Base-by-base conservation (phyloP, 2,329 filamentous ascomycete genomes). In the Epichloe uncinata region DNA sequence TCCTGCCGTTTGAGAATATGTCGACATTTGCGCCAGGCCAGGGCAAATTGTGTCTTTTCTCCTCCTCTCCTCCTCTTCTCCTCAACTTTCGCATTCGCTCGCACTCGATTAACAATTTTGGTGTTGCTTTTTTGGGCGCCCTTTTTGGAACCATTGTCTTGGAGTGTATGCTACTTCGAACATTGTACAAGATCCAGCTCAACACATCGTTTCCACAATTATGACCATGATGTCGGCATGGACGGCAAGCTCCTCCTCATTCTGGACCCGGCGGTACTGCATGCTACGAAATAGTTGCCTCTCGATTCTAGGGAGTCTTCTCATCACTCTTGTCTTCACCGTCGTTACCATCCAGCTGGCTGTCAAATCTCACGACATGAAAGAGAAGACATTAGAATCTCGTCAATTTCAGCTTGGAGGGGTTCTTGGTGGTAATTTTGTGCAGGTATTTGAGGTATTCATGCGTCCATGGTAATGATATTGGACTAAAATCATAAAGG, bases 331-430 rank as follows among this genome's bases (percentile, higher is more conserved):
- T 2, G 52, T 50, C 13, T 9, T 54, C 40, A 48, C 43, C 16
- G 12, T 54, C 15, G 38, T 48, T 9, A 42, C 52, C 3, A 36
- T 53, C 33, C 50, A 54, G 15, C 38, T 47, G 15, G 34, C 42
- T 11, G 16, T 26, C 3, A 3, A 49, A 8, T 35, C 36, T 35
- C 42, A 35, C 12, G 18, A 6, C 3, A 44, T 15, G 43, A 53
- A 26, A 45, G 46, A 22, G 42, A 47, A 2, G 9, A 34, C 13
- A 44, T 51, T 35, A 46, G 33, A 34, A 56, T 47, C 43, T 30
- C 54, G 58, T 4, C 59, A 61, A 41, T 61, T 61, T 30, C 59
- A 60, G 50, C 54, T 60, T 5, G 57, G 54, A 6, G 22, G 57
- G 56, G 45, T 56, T 22, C 22, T 60, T 1, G 53, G 48, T 9